phyloP scores from a whole-genome alignment of 495 filamentous ascomycete genomes.

The Lepraria neglecta region DNA sequence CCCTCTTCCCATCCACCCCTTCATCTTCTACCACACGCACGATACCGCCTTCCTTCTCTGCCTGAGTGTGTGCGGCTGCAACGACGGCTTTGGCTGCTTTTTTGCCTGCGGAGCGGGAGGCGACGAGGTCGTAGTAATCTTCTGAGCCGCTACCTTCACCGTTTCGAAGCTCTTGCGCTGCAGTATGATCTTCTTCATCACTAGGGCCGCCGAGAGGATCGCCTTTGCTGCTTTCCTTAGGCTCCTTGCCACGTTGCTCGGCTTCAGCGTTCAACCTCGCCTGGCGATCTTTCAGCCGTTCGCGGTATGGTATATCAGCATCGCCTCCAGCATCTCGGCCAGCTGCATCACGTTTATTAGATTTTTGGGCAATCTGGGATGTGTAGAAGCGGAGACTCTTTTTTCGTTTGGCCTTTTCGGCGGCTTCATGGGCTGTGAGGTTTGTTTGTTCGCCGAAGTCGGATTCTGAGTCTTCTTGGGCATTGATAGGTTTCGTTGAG shows the following conservation, averaged over 20 bases:
- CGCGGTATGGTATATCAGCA: conserved; percentile 81
- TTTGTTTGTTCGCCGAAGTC: conserved; percentile 64
- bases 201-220: conserved; percentile 62
- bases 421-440: conserved; percentile 57
- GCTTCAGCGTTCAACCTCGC: conserved; percentile 80
- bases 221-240: conserved; percentile 46
- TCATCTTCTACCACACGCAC: conserved; percentile 53
- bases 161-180: conserved; percentile 40
- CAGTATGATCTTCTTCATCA: conserved; percentile 43
- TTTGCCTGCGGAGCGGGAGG: conserved; percentile 56
- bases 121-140: conserved; percentile 84
- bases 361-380: conserved; percentile 87
- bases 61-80: conserved; percentile 46
- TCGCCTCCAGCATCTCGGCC: conserved; percentile 85
- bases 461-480: conserved; percentile 41
- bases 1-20: conserved; percentile 72
- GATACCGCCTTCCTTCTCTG: conserved; percentile 49
- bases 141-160: conserved; percentile 50
- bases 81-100: conserved; percentile 67
- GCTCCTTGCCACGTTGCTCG: conserved; percentile 68
- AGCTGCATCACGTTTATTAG: conserved; percentile 74
- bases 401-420: conserved; percentile 78
- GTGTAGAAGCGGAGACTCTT: conserved; percentile 94
- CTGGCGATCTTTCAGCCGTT: conserved; percentile 78
- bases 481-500: conserved; percentile 33